Evolutionary conservation across 208 protist genomes (phyloP).

Genomic region (Kentomonas sorsogonicus): DNA sequence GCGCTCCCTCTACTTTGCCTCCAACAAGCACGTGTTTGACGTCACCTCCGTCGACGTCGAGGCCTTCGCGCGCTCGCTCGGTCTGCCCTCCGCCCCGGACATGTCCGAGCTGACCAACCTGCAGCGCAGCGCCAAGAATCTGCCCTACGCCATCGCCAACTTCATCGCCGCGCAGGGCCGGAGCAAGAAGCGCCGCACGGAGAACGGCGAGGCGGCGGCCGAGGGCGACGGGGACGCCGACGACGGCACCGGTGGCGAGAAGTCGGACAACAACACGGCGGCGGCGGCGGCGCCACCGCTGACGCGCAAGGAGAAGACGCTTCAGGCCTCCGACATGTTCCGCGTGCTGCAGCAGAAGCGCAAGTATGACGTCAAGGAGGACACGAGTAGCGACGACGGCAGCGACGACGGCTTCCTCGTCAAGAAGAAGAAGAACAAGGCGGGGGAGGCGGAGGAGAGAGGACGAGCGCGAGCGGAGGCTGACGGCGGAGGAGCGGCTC

Average conservation of each 20-base stretch:
- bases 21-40: conserved; percentile 96
- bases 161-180: conserved; percentile 51
- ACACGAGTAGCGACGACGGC: conserved; percentile 20
- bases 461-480: conserved; percentile 16
- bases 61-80: conserved; percentile 90
- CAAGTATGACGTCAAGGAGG: conserved; percentile 43
- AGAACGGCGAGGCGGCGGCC: conserved; percentile 8
- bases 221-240: background rate
- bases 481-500: conserved; percentile 76
- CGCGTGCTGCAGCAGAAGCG: conserved; percentile 78
- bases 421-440: conserved; percentile 21
- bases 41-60: conserved; percentile 84
- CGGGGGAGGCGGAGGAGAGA: background rate
- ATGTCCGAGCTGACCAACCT: conserved; percentile 87
- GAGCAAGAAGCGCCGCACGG: too few species aligned
- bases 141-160: conserved; percentile 86
- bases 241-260: conserved; percentile 4
- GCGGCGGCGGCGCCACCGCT: conserved; percentile 12
- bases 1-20: conserved; percentile 91
- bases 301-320: conserved; percentile 79
- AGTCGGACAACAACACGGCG: background rate
- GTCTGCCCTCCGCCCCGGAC: conserved; percentile 90
- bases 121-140: conserved; percentile 81
- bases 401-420: conserved; percentile 38
- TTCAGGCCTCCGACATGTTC: conserved; percentile 84